A percentile compares a stretch with the other conserved stretches of the same genome.
phyloP scores from a whole-genome alignment of 2,329 filamentous ascomycete species.

The Colletotrichum orbiculare region DNA sequence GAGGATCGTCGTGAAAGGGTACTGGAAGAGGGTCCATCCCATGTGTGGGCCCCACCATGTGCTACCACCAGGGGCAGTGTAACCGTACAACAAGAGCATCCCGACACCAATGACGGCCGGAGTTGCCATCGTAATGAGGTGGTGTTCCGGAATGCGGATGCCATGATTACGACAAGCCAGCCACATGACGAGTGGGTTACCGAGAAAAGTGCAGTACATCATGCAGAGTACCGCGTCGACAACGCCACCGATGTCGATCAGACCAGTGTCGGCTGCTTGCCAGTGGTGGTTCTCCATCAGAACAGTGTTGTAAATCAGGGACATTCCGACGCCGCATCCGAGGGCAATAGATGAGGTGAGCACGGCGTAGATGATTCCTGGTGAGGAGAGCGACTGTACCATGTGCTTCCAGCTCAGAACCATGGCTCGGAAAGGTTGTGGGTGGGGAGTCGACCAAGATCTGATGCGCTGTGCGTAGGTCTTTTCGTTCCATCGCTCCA shows the following conservation, averaged over 20 bases:
- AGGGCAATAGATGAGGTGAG: constrained; percentile 50
- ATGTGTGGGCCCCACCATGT: constrained; percentile 41
- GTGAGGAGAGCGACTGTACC: constrained; percentile 42
- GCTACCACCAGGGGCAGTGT: constrained; percentile 19
- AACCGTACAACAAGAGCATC: constrained; percentile 38
- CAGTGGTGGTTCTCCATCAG: constrained; percentile 47
- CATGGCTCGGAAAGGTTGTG: constrained; percentile 33
- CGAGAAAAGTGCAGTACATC: constrained; percentile 39
- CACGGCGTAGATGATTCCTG: constrained; percentile 51
- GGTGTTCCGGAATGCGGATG: constrained; percentile 40
- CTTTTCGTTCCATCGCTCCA: constrained; percentile 10
- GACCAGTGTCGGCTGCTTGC: constrained; percentile 47
- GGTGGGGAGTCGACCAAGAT: constrained; percentile 40
- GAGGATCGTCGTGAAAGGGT: constrained; percentile 43
- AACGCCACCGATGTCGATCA: constrained; percentile 61
- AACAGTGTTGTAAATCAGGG: constrained; percentile 50
- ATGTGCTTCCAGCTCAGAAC: constrained; percentile 20
- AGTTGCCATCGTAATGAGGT: constrained; percentile 35
- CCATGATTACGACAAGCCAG: constrained; percentile 39
- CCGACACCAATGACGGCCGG: constrained; percentile 36
- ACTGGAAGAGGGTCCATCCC: constrained; percentile 44
- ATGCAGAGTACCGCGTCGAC: constrained; percentile 50
- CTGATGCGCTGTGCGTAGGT: constrained; percentile 45
- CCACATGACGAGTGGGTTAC: constrained; percentile 37
- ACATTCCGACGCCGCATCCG: constrained; percentile 50